Conservation (phyloP, 768 basidiomycete genomes). For the Leccinum broughii region DNA sequence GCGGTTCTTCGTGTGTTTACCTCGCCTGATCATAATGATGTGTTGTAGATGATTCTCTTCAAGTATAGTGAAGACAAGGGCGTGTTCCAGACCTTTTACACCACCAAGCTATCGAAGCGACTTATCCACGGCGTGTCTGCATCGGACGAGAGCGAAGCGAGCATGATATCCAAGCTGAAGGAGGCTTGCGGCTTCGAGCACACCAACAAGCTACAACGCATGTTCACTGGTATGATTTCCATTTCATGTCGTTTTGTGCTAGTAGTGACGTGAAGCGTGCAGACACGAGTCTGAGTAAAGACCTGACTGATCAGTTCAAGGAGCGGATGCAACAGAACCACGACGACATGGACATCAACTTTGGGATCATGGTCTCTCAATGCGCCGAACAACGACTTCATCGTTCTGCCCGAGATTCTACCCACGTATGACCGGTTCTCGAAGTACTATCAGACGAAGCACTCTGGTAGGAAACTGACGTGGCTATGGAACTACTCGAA, state of each 20-base stretch:
- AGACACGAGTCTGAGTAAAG: constrained; percentile 96
- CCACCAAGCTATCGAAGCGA: constrained; percentile 89
- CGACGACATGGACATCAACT: constrained; percentile 85
- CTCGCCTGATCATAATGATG: constrained; percentile 7
- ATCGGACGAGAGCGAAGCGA: constrained; percentile 94
- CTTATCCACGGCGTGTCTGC: constrained; percentile 89
- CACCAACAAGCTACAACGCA: constrained; percentile 92
- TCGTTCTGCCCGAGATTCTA: constrained; percentile 83
- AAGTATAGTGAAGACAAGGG: constrained; percentile 99
- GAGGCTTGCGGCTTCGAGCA: constrained; percentile 97
- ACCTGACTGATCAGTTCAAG: constrained; percentile 93
- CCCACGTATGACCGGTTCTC: constrained; percentile 90
- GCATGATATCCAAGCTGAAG: constrained; percentile 98
- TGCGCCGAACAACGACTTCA: constrained; percentile 81
- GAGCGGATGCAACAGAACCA: constrained; percentile 87
- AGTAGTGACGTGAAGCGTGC: constrained; percentile 9
- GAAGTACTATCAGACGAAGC: constrained; percentile 90
- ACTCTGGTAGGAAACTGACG: constrained; percentile 91
- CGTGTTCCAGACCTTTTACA: constrained; percentile 98
- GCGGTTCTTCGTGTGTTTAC: neutral
- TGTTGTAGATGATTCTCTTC: constrained; percentile 88
- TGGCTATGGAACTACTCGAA: constrained; percentile 99
- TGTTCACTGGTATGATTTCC: constrained; percentile 79
- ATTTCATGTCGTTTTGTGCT: neutral
- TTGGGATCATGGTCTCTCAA: constrained; percentile 90